These are phyloP conservation scores for Trametopsis cervina DNA, from an alignment of 768 basidiomycete species.

Conservation along the genomic window DNA sequence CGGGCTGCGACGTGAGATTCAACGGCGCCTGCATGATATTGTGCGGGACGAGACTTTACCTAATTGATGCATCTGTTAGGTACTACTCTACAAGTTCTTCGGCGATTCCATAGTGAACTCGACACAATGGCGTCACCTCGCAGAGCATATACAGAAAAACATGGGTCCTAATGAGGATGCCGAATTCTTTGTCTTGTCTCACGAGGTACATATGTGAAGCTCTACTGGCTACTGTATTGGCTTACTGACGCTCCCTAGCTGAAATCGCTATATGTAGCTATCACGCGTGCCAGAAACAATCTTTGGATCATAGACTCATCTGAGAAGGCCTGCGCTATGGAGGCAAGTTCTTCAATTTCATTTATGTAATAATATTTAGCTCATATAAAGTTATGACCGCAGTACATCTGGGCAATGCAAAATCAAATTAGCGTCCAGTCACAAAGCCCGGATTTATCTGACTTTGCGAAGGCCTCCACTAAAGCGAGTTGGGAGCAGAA, in stretches of 20 bases:
- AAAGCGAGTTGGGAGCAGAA: neutral
- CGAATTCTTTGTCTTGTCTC: slow-evolving; percentile 49
- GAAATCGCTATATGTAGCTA: slow-evolving; percentile 64
- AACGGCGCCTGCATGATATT: neutral
- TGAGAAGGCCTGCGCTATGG: slow-evolving; percentile 47
- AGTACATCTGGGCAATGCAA: neutral
- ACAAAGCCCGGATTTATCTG: neutral
- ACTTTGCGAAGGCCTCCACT: neutral
- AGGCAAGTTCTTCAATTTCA: slow-evolving; percentile 29
- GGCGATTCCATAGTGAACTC: slow-evolving; percentile 46
- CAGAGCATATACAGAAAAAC: slow-evolving; percentile 27
- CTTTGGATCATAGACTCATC: slow-evolving; percentile 67
- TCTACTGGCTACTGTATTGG: neutral
- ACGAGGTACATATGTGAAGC: slow-evolving; percentile 38
- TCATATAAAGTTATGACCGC: neutral
- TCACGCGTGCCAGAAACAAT: slow-evolving; percentile 63
- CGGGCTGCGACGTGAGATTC: neutral
- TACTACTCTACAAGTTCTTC: slow-evolving; percentile 72
- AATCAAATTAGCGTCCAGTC: neutral
- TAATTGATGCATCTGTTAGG: slow-evolving; percentile 43
- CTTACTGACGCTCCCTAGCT: slow-evolving; percentile 32
- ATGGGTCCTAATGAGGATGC: slow-evolving; percentile 37
- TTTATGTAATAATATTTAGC: too few species aligned
- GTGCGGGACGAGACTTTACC: too few species aligned
- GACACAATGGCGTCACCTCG: slow-evolving; percentile 56